A percentile compares a stretch with the other conserved stretches of the same genome.
phyloP scores from a whole-genome alignment of 116 monocot genomes.

The Trichopus zeylanicus region DNA sequence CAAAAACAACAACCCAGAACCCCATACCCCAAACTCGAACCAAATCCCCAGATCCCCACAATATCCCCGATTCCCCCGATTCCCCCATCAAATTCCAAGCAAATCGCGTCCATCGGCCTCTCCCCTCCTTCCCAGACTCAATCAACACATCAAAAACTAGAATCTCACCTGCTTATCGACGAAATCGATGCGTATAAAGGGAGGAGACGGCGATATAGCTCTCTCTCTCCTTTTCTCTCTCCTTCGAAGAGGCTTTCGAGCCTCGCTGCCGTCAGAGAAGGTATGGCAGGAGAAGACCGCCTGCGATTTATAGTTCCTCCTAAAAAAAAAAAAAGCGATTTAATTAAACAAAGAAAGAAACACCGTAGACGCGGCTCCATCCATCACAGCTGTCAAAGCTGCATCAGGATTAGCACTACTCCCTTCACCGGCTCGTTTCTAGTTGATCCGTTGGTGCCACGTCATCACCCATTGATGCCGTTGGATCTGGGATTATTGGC shows the following conservation, averaged over 20 bases:
- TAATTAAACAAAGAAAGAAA: no score
- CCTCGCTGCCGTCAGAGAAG: slow-evolving; percentile 11
- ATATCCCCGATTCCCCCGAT: background rate
- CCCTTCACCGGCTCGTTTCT: no score
- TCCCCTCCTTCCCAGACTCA: background rate
- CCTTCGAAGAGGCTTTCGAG: background rate
- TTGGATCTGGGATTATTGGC: no score
- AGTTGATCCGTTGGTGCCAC: no score
- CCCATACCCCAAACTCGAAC: background rate
- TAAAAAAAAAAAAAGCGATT: background rate
- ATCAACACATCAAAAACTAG: background rate
- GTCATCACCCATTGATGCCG: no score
- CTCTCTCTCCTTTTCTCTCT: no score
- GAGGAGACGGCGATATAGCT: background rate
- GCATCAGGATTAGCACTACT: no score
- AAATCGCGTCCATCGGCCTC: background rate
- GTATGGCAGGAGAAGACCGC: background rate
- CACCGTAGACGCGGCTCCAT: no score
- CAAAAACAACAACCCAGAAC: background rate
- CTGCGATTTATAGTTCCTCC: background rate
- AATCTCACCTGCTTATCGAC: background rate
- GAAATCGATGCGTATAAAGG: background rate
- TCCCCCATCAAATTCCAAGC: background rate
- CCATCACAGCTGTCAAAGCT: no score
- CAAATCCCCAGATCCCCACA: background rate